Evolutionary conservation across 495 filamentous ascomycete species (phyloP), one percentile per base, ranked within the genome.

Genomic region (Neurospora sp.): DNA sequence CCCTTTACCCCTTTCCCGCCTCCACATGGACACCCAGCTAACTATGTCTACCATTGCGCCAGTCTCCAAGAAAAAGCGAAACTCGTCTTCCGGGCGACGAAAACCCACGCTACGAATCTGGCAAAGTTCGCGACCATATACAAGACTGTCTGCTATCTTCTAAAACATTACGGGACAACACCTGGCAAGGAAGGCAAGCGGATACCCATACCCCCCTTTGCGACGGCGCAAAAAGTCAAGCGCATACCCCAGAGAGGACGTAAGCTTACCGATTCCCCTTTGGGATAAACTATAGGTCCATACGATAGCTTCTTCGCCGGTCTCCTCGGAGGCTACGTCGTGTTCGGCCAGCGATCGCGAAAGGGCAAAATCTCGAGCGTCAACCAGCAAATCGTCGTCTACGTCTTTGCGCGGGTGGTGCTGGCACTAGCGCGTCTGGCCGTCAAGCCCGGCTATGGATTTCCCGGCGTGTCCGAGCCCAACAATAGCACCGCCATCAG

Each of bases 351-450:
- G 68, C 83, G 86, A 61, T 84, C 81, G 20, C 80, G 82, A 69
- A 81, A 75, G 68, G 91, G 91, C 73, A 88, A 87, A 78, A 90
- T 91, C 76, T 90, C 89, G 70, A 90, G 87, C 77, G 91, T 99
- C 70, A 97, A 91, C 82, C 93, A 98, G 85, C 96, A 99, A 87
- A 98, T 99, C 81, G 94, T 97, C 77, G 92, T 98, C 75, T 99
- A 98, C 83, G 91, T 99, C 70, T 98, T 98, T 79, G 96, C 94
- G 40, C 90, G 96, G 69, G 96, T 97, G 18, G 85, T 90, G 73
- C 89, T 99, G 42, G 91, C 92, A 6, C 78, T 94, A 45, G 96
- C 93, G 59, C 94, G 94, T 78, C 83, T 98, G 72, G 87, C 91
- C 69, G 87, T 97, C 44, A 87, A 92, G 81, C 91, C 92, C 5